These are phyloP conservation scores for Podila minutissima DNA, from an alignment of 192 early-diverging fungal genomes.

Conservation along the genomic window DNA sequence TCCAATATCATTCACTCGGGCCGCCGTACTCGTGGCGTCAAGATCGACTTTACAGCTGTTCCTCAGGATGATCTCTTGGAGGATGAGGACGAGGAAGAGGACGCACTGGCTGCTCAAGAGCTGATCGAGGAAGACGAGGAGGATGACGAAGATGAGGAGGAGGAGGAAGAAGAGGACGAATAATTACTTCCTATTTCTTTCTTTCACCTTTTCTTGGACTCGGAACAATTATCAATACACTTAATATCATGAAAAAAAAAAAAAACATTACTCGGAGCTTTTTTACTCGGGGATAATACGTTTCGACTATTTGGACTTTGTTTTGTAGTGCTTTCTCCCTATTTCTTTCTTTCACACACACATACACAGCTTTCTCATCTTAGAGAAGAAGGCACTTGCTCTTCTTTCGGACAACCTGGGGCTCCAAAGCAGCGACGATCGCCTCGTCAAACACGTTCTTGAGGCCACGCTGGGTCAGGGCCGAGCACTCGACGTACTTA, in stretches of 20 bases:
- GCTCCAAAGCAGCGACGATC: conserved; percentile 95
- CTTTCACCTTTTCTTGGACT: too few species aligned
- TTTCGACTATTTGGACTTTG: too few species aligned
- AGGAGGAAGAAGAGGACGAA: conserved; percentile 36
- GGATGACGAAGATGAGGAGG: conserved; percentile 38
- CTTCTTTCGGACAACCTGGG: conserved; percentile 81
- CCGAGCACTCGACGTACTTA: conserved; percentile 95
- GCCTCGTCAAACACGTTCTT: conserved; percentile 99
- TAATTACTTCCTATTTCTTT: conserved; percentile 1
- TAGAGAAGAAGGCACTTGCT: conserved; percentile 86
- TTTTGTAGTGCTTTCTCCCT: too few species aligned
- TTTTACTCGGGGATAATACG: too few species aligned
- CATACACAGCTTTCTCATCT: neutral
- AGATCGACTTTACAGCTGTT: conserved; percentile 79
- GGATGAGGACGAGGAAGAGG: conserved; percentile 49
- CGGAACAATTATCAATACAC: too few species aligned
- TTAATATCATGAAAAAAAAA: too few species aligned
- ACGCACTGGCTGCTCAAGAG: conserved; percentile 20
- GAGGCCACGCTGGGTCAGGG: conserved; percentile 90
- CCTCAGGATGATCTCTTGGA: conserved; percentile 65
- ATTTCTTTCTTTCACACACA: too few species aligned
- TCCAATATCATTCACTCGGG: conserved; percentile 70
- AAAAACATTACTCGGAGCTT: too few species aligned
- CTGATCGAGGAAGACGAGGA: conserved; percentile 2
- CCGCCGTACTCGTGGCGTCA: conserved; percentile 75